These are phyloP conservation scores for Anethum foeniculum DNA, from an alignment of 140 eudicot genomes.

Conservation along the genomic window DNA sequence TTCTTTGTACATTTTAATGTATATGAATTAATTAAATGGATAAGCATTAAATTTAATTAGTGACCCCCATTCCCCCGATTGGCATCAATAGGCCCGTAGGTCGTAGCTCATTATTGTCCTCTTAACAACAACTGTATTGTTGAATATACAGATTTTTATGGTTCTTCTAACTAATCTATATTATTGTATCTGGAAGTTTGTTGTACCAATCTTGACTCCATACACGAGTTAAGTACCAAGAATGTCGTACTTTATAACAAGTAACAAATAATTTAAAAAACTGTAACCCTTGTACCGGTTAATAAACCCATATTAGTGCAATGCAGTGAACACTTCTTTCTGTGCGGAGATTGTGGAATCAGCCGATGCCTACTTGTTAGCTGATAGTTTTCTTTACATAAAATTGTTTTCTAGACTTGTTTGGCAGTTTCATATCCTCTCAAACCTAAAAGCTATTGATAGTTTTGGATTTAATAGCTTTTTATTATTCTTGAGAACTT, in stretches of 20 bases:
- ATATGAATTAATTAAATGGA: neutral
- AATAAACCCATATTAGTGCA: no score
- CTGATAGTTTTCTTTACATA: no score
- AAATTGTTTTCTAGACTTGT: no score
- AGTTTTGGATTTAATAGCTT: no score
- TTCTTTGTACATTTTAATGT: neutral
- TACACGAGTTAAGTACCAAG: neutral
- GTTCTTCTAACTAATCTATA: neutral
- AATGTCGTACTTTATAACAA: neutral
- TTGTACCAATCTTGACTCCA: neutral
- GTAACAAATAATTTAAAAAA: no score
- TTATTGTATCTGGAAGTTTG: neutral
- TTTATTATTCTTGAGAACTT: no score
- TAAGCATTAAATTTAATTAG: neutral
- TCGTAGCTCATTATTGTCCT: neutral
- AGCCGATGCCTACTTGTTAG: no score
- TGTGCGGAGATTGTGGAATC: no score
- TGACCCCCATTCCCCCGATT: neutral
- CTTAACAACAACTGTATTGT: neutral
- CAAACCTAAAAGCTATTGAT: no score
- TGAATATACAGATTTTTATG: neutral
- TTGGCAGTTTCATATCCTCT: no score
- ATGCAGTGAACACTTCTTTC: no score
- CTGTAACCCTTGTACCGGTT: no score
- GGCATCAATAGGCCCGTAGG: neutral